These are phyloP conservation scores for Fistulifera solaris DNA, from an alignment of 108 stramenopile genomes.

Conservation along the genomic window DNA sequence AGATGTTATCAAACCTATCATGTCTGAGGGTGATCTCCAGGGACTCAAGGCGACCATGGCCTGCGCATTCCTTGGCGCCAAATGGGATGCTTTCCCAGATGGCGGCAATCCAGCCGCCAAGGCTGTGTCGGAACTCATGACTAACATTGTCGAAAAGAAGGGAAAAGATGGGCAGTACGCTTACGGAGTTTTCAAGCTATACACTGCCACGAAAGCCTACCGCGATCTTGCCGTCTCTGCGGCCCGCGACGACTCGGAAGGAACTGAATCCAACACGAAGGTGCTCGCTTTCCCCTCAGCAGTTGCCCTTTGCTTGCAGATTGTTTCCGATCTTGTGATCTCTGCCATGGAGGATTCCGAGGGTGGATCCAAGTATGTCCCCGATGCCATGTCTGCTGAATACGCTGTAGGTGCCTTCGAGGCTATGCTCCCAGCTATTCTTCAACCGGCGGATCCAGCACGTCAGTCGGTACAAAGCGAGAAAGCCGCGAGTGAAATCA, in stretches of 20 bases:
- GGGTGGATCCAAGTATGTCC: slow-evolving; percentile 86
- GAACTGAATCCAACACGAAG: slow-evolving; percentile 57
- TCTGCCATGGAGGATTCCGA: slow-evolving; percentile 83
- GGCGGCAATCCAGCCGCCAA: slow-evolving; percentile 76
- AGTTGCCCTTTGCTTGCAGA: slow-evolving; percentile 76
- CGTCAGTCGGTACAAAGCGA: slow-evolving; percentile 80
- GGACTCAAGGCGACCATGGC: slow-evolving; percentile 91
- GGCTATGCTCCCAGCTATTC: slow-evolving; percentile 80
- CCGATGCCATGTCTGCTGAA: slow-evolving; percentile 82
- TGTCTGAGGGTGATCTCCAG: slow-evolving; percentile 83
- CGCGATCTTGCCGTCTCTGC: slow-evolving; percentile 68
- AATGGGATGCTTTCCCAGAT: slow-evolving; percentile 76
- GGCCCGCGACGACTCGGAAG: slow-evolving; percentile 38
- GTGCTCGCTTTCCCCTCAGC: slow-evolving; percentile 79
- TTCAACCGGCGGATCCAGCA: slow-evolving; percentile 67
- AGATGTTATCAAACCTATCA: slow-evolving; percentile 85
- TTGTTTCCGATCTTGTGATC: slow-evolving; percentile 82
- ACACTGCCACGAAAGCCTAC: slow-evolving; percentile 85
- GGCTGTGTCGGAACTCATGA: slow-evolving; percentile 83
- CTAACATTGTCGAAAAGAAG: slow-evolving; percentile 85
- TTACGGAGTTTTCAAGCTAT: slow-evolving; percentile 89
- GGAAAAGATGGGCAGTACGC: slow-evolving; percentile 90
- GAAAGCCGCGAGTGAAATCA: slow-evolving; percentile 73
- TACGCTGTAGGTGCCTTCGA: slow-evolving; percentile 70
- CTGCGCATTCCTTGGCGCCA: slow-evolving; percentile 77